Base-by-base conservation (phyloP, 208 protist species). In the Leishmania braziliensis region DNA sequence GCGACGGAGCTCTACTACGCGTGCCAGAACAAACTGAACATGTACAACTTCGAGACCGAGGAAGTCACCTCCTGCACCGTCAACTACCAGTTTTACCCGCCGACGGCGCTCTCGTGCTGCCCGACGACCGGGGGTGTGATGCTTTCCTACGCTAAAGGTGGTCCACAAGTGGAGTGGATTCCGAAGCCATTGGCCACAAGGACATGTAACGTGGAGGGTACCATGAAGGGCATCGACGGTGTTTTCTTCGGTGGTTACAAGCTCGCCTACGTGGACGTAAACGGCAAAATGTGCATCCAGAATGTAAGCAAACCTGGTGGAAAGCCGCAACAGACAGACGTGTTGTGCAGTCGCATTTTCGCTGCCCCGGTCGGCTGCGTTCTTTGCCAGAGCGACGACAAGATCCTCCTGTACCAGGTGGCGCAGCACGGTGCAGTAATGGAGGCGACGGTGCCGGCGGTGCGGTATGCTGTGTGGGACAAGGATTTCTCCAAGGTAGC, bases 381-480 rank as follows among this genome's bases (percentile, higher is more conserved):
- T 20, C 84, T 99, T 16, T 91, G 95, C 66, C 85, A 90, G 56
- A 87, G 86, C 33, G 95, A 98, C 20, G 94, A 99, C 63, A 92
- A 88, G 65, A 81, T 99, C 26, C 87, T 93, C 65, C 84, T 99
- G 8, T 99, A 97, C 84, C 99, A 99, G 70, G 84, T 99, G 51
- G 96, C 98, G 75, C 98, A 99, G 85, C 94, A 89, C 48, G 85
- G 68, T 33, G 80, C 90, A 5, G 83, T 99, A 3, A 91, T 90
- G 33, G 88, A 98, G 76, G 87, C 86, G n/a, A 48, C 82, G 43
- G 68, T 94, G 10, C 53, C 85, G 43, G 86, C 85, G 26, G 85
- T 99, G 29, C 97, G 98, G 76, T 99, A 98, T 75, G 98, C 98
- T 46, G 88, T 98, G n/a, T 99, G 99, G 98, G 96, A 94, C 56